Conservation (phyloP, 2,329 filamentous ascomycete genomes). For the Aureobasidium musti region DNA sequence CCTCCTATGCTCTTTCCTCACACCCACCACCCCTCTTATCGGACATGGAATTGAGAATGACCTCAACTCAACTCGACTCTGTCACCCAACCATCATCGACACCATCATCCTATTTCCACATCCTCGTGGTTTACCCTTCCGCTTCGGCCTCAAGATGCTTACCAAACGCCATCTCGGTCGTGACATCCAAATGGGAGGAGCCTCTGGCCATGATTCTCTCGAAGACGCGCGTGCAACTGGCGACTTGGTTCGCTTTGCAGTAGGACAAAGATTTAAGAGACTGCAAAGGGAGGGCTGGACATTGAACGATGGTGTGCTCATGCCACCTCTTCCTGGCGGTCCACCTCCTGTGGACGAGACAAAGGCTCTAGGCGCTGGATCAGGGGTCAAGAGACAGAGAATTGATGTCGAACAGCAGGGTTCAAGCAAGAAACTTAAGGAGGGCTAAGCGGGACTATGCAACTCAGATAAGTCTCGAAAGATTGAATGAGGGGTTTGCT, state of each 20-base stretch:
- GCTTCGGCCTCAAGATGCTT: slow-evolving; percentile 75
- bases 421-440: slow-evolving; percentile 15
- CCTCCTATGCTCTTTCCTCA: slow-evolving; percentile 73
- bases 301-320: slow-evolving; percentile 53
- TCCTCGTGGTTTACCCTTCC: slow-evolving; percentile 70
- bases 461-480: too few relatives aligned
- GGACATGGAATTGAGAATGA: slow-evolving; percentile 97
- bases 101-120: slow-evolving; percentile 84
- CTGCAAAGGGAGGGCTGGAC: slow-evolving; percentile 70
- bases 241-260: slow-evolving; percentile 73
- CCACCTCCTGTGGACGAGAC: slow-evolving; percentile 13
- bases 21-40: slow-evolving; percentile 77
- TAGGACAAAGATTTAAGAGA: slow-evolving; percentile 68
- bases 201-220: slow-evolving; percentile 78
- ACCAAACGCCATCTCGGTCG: slow-evolving; percentile 68
- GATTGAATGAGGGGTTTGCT: too few relatives aligned
- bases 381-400: slow-evolving; percentile 28
- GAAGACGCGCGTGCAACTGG: slow-evolving; percentile 91
- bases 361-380: slow-evolving; percentile 15
- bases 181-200: slow-evolving; percentile 73
- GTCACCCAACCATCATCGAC: slow-evolving; percentile 83
- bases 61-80: slow-evolving; percentile 78
- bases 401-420: slow-evolving; percentile 22
- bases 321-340: slow-evolving; percentile 30
- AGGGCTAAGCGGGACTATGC: neutral